A percentile compares a stretch with the other conserved stretches of the same genome.
Evolutionary conservation across 2,329 filamentous ascomycete genomes (phyloP).

Genomic region (Alternaria longipes): DNA sequence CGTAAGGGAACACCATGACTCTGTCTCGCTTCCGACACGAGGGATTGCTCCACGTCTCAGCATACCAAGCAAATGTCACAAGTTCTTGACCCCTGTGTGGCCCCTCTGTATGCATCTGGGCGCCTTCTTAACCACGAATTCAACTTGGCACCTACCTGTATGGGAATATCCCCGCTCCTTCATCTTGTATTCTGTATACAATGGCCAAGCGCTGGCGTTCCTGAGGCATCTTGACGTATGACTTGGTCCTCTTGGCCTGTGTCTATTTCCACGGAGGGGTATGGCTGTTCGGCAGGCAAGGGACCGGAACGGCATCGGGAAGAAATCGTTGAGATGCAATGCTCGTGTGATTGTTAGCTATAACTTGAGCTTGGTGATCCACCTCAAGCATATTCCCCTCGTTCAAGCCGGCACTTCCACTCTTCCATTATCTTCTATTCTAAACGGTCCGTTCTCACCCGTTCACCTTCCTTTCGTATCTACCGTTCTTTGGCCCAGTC

Average conservation of each 20-base stretch:
- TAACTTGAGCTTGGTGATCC: slow-evolving; percentile 23
- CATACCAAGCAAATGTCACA: slow-evolving; percentile 35
- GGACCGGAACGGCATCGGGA: not conserved
- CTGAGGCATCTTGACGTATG: slow-evolving; percentile 30
- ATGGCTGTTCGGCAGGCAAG: not conserved
- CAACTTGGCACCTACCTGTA: slow-evolving; percentile 21
- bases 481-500: slow-evolving; percentile 22
- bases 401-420: slow-evolving; percentile 2
- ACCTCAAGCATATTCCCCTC: not conserved
- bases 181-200: slow-evolving; percentile 15
- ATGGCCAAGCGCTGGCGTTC: slow-evolving; percentile 22
- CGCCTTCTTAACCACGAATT: slow-evolving; percentile 6
- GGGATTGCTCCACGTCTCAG: slow-evolving; percentile 7
- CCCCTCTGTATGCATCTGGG: slow-evolving; percentile 20
- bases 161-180: slow-evolving; percentile 13
- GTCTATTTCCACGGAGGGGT: slow-evolving; percentile 13
- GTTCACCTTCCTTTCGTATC: not conserved
- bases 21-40: not conserved
- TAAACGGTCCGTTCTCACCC: not conserved
- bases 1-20: not conserved
- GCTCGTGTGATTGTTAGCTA: slow-evolving; percentile 9
- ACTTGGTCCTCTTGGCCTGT: slow-evolving; percentile 42
- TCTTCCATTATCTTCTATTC: slow-evolving; percentile 8
- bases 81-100: slow-evolving; percentile 27
- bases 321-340: not conserved